These are phyloP conservation scores for Plasmodium reichenowi DNA, from an alignment of 169 alveolate species.

Conservation along the genomic window DNA sequence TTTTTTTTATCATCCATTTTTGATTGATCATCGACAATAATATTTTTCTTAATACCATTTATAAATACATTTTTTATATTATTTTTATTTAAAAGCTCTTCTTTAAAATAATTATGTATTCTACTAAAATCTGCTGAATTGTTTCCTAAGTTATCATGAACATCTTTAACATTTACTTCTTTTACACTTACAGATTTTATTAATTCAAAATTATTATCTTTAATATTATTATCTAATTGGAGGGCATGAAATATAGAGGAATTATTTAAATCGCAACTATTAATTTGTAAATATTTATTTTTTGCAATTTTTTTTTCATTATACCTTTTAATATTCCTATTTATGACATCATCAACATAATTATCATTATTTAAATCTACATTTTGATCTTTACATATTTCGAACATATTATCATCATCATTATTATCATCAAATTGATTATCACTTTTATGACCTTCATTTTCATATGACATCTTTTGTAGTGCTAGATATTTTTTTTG, in stretches of 20 bases:
- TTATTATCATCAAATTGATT: neutral
- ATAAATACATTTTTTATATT: slow-evolving; percentile 69
- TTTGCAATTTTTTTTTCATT: neutral
- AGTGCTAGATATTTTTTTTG: neutral
- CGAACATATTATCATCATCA: neutral
- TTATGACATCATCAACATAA: no score
- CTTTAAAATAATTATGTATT: slow-evolving; percentile 46
- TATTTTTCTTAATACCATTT: slow-evolving; percentile 66
- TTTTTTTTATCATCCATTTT: slow-evolving; percentile 4
- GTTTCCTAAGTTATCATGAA: slow-evolving; percentile 39
- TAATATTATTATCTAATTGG: slow-evolving; percentile 2
- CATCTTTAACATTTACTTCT: slow-evolving; percentile 35
- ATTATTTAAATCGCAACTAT: slow-evolving; percentile 6
- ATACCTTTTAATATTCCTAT: neutral
- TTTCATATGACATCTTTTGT: neutral
- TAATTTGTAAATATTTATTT: neutral
- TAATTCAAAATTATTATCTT: slow-evolving; percentile 21
- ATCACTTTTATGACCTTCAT: neutral
- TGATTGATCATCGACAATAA: slow-evolving; percentile 41
- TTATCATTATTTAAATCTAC: neutral
- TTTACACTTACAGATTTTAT: slow-evolving; percentile 17
- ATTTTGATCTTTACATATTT: neutral
- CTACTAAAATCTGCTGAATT: slow-evolving; percentile 23
- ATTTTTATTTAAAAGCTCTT: slow-evolving; percentile 33
- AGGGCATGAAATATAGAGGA: neutral